Evolutionary conservation across 2,329 filamentous ascomycete species (phyloP).

Genomic region (Ophiostoma novo-ulmi): DNA sequence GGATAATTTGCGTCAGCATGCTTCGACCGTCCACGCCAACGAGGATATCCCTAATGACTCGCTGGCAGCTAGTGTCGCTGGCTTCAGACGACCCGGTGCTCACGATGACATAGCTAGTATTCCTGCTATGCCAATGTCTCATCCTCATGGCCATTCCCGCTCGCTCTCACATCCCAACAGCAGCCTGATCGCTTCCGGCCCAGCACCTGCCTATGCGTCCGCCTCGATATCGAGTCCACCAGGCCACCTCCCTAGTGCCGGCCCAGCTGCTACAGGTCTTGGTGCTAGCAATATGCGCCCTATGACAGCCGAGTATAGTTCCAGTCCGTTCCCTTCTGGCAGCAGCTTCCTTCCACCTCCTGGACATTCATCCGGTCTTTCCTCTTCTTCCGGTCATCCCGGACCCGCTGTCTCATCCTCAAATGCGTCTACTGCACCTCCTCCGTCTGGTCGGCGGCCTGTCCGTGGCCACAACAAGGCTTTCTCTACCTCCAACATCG

Average conservation of each 20-base stretch:
- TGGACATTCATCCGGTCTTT: neutral
- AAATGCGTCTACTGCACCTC: neutral
- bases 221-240: neutral
- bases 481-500: constrained; percentile 80
- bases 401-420: constrained; percentile 50
- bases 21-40: constrained; percentile 94
- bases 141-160: constrained; percentile 63
- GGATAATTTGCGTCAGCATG: constrained; percentile 93
- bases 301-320: neutral
- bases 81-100: neutral
- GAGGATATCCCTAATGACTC: constrained; percentile 95
- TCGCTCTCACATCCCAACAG: constrained; percentile 5
- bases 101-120: neutral
- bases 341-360: neutral
- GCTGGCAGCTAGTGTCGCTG: constrained; percentile 58
- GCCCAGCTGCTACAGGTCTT: neutral
- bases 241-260: neutral
- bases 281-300: neutral
- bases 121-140: constrained; percentile 36
- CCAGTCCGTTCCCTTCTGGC: neutral
- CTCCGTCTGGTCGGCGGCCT: neutral
- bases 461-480: constrained; percentile 80
- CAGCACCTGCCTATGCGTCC: constrained; percentile 45
- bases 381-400: constrained; percentile 47
- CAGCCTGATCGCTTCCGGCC: constrained; percentile 51